Evolutionary conservation across 2,329 filamentous ascomycete species (phyloP).

Genomic region (Tolypocladium cylindrosporum): DNA sequence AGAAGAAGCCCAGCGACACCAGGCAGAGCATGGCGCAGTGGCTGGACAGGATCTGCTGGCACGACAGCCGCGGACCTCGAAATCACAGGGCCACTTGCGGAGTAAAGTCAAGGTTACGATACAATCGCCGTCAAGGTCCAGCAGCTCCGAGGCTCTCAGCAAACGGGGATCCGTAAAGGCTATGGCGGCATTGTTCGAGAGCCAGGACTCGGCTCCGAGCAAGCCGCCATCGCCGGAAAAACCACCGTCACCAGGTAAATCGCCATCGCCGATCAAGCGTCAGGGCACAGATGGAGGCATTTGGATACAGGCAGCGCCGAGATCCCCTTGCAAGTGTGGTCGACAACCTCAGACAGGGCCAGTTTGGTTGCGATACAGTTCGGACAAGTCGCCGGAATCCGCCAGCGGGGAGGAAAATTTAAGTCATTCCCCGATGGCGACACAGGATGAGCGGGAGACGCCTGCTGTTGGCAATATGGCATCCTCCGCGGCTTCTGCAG

Average conservation of each 20-base stretch:
- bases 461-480: neutral
- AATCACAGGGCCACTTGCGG: constrained; percentile 5
- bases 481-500: neutral
- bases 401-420: neutral
- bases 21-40: neutral
- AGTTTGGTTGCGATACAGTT: neutral
- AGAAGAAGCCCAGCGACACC: neutral
- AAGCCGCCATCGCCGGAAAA: neutral
- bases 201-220: constrained; percentile 6
- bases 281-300: neutral
- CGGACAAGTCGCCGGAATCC: neutral
- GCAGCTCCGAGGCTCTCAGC: constrained; percentile 8
- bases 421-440: neutral
- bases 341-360: neutral
- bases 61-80: constrained; percentile 3
- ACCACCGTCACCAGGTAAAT: neutral
- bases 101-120: constrained; percentile 1
- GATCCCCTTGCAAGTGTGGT: neutral
- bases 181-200: constrained; percentile 44
- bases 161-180: constrained; percentile 31
- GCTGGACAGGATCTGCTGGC: neutral
- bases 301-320: neutral
- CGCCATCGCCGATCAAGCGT: neutral
- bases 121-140: constrained; percentile 5
- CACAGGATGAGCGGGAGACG: no score